Base-by-base conservation (phyloP, 169 alveolate genomes). In the Cryptosporidium ubiquitum region DNA sequence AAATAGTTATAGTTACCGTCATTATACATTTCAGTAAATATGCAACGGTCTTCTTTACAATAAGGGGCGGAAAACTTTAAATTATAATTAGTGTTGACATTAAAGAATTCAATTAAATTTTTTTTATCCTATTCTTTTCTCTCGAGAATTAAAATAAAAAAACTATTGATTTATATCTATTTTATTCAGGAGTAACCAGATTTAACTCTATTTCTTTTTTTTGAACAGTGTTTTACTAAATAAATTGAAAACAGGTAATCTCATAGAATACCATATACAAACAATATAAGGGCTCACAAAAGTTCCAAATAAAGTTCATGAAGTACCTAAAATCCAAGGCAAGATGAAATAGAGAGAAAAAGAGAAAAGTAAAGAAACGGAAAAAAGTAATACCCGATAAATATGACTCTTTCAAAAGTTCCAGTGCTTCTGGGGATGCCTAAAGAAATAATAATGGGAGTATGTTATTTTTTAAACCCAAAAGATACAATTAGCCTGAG, bases 391-490 rank as follows among this genome's bases (percentile, higher is more conserved):
- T 55, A 55, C n/a, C 16, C 7, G n/a, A 55, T 26, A 55, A n/a
- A 55, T 16, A 55, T 55, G 66, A 12, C 66, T 55, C n/a, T 26
- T 55, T 2, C 7, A 26, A n/a, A 0, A 55, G 37, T 35, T 20
- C 66, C 6, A 26, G 37, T 14, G 5, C 66, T 55, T 16, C 23
- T 58, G 37, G 26, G 61, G 9, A n/a, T 79, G 23, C 86, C 86
- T n/a, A 64, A 23, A 10, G 73, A 58, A 23, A 79, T 79, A 60
- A 42, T 79, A n/a, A 5, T 64, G 26, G 75, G 68, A 3, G 7
- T 79, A 42, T 79, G 86, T 40, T 79, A 61, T 47, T 79, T 40
- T 64, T 40, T 79, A 0, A 79, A 64, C 4, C 86, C 86, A 9
- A 64, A 61, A 3, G 75, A 64, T 31, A 44, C 79, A 16, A 79